These are phyloP conservation scores for Phytophthora pisi DNA, from an alignment of 352 stramenopile genomes.

Conservation along the genomic window DNA sequence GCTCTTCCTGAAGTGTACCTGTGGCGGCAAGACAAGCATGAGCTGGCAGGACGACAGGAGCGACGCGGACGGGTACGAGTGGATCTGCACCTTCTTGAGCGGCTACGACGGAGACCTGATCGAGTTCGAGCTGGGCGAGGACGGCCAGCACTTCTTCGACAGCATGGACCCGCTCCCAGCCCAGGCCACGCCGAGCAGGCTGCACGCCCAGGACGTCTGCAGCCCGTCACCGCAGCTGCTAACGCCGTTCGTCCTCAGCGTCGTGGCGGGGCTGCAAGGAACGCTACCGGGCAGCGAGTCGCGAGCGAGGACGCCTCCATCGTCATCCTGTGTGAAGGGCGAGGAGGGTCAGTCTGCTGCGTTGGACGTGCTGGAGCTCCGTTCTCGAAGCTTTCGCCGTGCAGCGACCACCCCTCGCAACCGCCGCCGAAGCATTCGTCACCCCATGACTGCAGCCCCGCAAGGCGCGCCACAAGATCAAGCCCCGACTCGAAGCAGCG, in stretches of 20 bases:
- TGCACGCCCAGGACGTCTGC: constrained; percentile 2
- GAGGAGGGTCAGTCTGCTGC: constrained; percentile 17
- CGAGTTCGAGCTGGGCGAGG: constrained; percentile 41
- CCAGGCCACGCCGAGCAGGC: not conserved
- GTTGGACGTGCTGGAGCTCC: not conserved
- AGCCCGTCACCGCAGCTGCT: constrained; percentile 5
- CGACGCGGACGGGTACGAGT: constrained; percentile 25
- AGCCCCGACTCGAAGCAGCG: not conserved
- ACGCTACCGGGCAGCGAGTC: not conserved
- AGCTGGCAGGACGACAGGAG: constrained; percentile 5
- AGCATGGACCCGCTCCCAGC: constrained; percentile 24
- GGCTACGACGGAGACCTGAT: constrained; percentile 36
- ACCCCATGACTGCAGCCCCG: not conserved
- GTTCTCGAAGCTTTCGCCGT: not conserved
- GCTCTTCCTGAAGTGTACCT: not conserved
- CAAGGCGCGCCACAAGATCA: not conserved
- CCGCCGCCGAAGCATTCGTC: not conserved
- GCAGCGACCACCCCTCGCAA: constrained; percentile 24
- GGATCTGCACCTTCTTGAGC: constrained; percentile 34
- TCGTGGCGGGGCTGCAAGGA: constrained; percentile 14
- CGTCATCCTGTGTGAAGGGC: constrained; percentile 12
- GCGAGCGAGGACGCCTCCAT: not conserved
- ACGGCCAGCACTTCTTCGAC: constrained; percentile 40
- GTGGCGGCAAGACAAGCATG: not conserved
- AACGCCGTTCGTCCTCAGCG: constrained; percentile 19